Evolutionary conservation across 2,329 filamentous ascomycete species (phyloP).

Genomic region (Aspergillus viridinutans): DNA sequence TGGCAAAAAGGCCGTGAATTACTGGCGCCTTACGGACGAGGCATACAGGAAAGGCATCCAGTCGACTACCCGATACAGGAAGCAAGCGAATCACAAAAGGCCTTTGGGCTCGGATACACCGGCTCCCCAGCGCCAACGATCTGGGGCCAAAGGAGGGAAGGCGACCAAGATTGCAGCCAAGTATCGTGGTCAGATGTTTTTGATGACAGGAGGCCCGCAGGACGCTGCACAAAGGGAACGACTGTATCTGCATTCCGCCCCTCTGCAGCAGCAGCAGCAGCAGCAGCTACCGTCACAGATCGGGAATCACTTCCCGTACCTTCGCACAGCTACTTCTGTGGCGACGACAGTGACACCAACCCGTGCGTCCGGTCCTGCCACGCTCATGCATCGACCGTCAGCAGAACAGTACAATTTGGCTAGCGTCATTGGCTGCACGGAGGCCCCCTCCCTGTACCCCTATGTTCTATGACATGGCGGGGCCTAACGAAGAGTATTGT

Average conservation of each 20-base stretch:
- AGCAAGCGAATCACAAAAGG: conserved; percentile 41
- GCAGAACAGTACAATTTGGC: conserved; percentile 19
- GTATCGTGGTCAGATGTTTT: conserved; percentile 19
- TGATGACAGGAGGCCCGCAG: conserved; percentile 4
- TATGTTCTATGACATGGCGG: conserved; percentile 26
- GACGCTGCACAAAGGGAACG: conserved; percentile 22
- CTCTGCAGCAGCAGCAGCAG: conserved; percentile 9
- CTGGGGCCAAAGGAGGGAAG: conserved; percentile 40
- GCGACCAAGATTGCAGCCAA: conserved; percentile 35
- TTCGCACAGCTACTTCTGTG: conserved; percentile 5
- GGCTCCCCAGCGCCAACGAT: conserved; percentile 37
- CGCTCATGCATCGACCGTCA: conserved; percentile 13
- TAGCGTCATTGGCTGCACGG: conserved; percentile 26
- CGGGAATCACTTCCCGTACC: conserved; percentile 12
- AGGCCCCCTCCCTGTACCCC: conserved; percentile 19
- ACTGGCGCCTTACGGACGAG: conserved; percentile 72
- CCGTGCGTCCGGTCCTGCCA: conserved; percentile 11
- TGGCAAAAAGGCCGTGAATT: conserved; percentile 58
- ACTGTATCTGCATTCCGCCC: conserved; percentile 12
- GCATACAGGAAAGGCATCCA: conserved; percentile 67
- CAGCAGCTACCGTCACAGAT: conserved; percentile 4
- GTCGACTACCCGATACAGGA: conserved; percentile 78
- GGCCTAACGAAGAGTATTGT: conserved; percentile 12
- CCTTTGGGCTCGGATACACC: conserved; percentile 33
- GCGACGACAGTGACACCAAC: conserved; percentile 8